A percentile compares a stretch with the other conserved stretches of the same genome.
These are phyloP conservation scores for Cenchrus purpureus DNA, from an alignment of 176 grass and related monocot genomes.

Conservation along the genomic window DNA sequence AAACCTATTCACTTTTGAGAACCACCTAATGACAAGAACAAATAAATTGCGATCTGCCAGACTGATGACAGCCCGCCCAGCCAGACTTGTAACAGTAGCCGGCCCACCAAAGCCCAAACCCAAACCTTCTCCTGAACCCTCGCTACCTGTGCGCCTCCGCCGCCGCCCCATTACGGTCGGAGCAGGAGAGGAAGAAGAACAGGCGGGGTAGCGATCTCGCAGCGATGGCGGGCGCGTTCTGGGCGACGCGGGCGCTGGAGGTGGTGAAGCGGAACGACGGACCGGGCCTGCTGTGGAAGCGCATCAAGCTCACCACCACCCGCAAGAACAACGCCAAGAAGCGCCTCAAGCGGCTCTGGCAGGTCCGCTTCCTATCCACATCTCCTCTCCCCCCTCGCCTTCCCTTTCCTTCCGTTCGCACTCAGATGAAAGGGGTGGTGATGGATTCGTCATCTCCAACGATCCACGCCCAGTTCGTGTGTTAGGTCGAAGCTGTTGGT, in stretches of 20 bases:
- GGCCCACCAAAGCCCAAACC: conserved; percentile 29
- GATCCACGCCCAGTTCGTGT: neutral
- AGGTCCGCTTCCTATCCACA: conserved; percentile 38
- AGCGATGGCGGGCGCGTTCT: conserved; percentile 67
- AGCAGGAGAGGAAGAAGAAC: neutral
- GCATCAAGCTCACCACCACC: conserved; percentile 90
- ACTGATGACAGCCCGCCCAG: too few species aligned
- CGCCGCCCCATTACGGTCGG: conserved; percentile 7
- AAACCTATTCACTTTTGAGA: too few species aligned
- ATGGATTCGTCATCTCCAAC: neutral
- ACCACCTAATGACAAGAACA: too few species aligned
- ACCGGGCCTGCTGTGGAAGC: conserved; percentile 81
- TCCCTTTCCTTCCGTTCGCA: neutral
- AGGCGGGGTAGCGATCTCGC: neutral
- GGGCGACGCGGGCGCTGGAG: conserved; percentile 79
- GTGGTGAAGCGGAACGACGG: conserved; percentile 77
- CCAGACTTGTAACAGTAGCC: too few species aligned
- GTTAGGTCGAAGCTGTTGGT: neutral
- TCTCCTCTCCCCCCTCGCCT: neutral
- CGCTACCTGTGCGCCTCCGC: neutral
- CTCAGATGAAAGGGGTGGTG: neutral
- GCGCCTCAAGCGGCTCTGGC: conserved; percentile 81
- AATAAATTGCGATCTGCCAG: too few species aligned
- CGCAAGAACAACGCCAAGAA: conserved; percentile 97
- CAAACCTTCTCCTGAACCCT: conserved; percentile 3